Base-by-base conservation (phyloP, 179 eudicot species). In the Beta macrorhiza region DNA sequence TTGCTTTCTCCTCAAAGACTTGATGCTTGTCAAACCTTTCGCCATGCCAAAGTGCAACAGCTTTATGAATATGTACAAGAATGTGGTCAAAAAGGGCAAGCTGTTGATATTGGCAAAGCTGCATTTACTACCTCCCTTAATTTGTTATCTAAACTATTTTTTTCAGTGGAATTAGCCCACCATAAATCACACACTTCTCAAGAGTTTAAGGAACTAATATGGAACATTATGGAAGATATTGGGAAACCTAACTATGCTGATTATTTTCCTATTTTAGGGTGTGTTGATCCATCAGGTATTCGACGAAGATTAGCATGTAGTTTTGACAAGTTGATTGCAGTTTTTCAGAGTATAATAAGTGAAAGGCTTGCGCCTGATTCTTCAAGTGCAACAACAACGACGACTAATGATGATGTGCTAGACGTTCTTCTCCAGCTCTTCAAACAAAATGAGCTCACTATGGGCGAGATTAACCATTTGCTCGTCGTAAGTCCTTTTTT, bases 391-490 rank as follows among this genome's bases (percentile, higher is more conserved):
- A 52, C 37, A 57, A 49, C 57, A 13, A 16, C 20, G 1, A n/a
- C 55, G 7, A 65, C 74, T 25, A 25, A 25, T 15, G 52, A 78
- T 69, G 87, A 85, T 75, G 84, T 85, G 69, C 73, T 85, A 5
- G 79, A 82, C 37, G 63, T 78, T 32, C 76, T 85, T 25, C 84
- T 85, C 8, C 17, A 81, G 2, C 78, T 85, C 17, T 62, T 68
- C 72, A 68, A 82, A 51, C 62, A 61, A n/a, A 68, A 82, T 6
- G 84, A 85, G 62, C 74, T 85, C 1, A 82, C 42, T 14, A 85
- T 85, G 87, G 87, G 80, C 8, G 87, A 85, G 71, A 82, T 85
- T 0, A 85, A 85, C 53, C 87, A 85, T 85, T 62, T 85, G 0
- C 84, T 85, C 6, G 82, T 82, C 45, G 87, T 82, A 79, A 78